These are phyloP conservation scores for Fusarium piperis DNA, from an alignment of 2,329 filamentous ascomycete genomes.

Conservation along the genomic window DNA sequence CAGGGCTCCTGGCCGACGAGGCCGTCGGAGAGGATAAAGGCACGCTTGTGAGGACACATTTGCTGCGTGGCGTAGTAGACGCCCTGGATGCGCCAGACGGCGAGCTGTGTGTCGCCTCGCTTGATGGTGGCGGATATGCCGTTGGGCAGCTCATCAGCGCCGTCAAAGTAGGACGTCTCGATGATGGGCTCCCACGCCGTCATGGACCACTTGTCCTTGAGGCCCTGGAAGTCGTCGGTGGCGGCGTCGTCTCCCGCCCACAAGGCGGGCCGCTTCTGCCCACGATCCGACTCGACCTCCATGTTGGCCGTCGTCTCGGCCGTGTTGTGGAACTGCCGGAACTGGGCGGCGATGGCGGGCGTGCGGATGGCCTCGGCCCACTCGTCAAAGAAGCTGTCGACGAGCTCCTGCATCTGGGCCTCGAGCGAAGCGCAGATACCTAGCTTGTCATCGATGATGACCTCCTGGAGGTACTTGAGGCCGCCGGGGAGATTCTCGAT, in stretches of 20 bases:
- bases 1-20: constrained; percentile 74
- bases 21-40: constrained; percentile 89
- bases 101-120: constrained; percentile 87
- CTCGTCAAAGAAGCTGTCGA: constrained; percentile 88
- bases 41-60: constrained; percentile 93
- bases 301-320: constrained; percentile 73
- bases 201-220: constrained; percentile 67
- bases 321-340: constrained; percentile 88
- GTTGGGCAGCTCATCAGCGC: constrained; percentile 70
- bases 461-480: constrained; percentile 82
- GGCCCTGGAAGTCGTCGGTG: constrained; percentile 76
- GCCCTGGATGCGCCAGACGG: constrained; percentile 84
- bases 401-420: constrained; percentile 86
- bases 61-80: constrained; percentile 88
- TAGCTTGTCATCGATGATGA: constrained; percentile 85
- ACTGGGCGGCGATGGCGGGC: constrained; percentile 73
- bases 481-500: constrained; percentile 85
- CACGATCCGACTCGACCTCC: constrained; percentile 77
- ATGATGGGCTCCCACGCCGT: constrained; percentile 83
- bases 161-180: constrained; percentile 73
- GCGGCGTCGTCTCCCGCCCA: constrained; percentile 78
- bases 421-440: constrained; percentile 87
- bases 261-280: constrained; percentile 77
- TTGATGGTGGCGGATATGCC: constrained; percentile 83
- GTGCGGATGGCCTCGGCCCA: constrained; percentile 85